Conservation (phyloP, 805 yeast species). For the Tetrapisispora nanseiensis region DNA sequence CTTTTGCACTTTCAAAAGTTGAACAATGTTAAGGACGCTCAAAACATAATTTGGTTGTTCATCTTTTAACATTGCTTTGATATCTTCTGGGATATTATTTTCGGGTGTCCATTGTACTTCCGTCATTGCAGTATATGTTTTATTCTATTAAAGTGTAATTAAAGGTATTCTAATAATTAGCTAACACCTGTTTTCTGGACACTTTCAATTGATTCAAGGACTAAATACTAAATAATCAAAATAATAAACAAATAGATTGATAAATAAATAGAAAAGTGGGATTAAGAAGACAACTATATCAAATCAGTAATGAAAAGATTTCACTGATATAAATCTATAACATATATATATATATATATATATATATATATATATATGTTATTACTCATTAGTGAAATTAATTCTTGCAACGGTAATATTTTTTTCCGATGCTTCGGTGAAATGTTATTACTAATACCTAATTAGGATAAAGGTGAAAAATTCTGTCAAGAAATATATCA, state of each 20-base stretch:
- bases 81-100: constrained; percentile 33
- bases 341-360: not conserved
- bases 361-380: not conserved
- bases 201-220: not conserved
- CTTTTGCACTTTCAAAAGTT: constrained; percentile 63
- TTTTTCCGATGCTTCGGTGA: not conserved
- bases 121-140: not conserved
- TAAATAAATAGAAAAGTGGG: too few species aligned
- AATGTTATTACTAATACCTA: not conserved
- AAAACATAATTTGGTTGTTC: constrained; percentile 34
- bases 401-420: not conserved
- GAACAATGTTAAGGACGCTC: constrained; percentile 54
- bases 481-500: too few species aligned
- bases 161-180: too few species aligned
- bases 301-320: too few species aligned
- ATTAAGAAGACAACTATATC: too few species aligned
- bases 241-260: too few species aligned
- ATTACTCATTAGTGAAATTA: not conserved
- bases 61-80: constrained; percentile 21
- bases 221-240: not conserved
- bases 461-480: constrained; percentile 1
- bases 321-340: not conserved
- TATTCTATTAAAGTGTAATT: too few species aligned
- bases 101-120: constrained; percentile 35
- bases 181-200: too few species aligned